These are phyloP conservation scores for Kwoniella europaea DNA, from an alignment of 768 basidiomycete genomes.

Conservation along the genomic window DNA sequence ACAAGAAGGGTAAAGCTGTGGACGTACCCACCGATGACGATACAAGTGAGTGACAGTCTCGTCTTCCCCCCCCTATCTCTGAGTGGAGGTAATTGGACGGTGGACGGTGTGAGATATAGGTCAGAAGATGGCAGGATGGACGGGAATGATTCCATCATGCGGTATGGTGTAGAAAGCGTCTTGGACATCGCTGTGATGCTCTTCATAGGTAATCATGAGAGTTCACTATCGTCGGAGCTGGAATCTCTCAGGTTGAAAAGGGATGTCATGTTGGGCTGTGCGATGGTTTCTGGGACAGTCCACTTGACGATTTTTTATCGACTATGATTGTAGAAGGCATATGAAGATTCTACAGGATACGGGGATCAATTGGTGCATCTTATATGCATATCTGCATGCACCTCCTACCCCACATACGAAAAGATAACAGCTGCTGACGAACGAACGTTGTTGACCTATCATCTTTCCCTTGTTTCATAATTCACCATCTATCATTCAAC, in stretches of 20 bases:
- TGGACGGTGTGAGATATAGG: too few relatives aligned
- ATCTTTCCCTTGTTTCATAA: too few relatives aligned
- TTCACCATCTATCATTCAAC: too few relatives aligned
- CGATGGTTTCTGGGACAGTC: too few relatives aligned
- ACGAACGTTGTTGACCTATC: conserved; percentile 14
- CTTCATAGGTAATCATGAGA: background rate
- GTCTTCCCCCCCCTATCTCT: background rate
- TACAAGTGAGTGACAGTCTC: conserved; percentile 22
- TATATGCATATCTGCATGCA: too few relatives aligned
- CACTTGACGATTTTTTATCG: background rate
- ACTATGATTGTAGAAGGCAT: too few relatives aligned
- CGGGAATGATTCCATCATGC: too few relatives aligned
- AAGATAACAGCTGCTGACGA: conserved; percentile 3
- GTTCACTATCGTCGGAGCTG: background rate
- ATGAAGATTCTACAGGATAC: background rate
- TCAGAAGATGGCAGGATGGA: too few relatives aligned
- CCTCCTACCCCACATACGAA: background rate
- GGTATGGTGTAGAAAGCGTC: too few relatives aligned
- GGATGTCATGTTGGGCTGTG: background rate
- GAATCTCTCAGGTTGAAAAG: background rate
- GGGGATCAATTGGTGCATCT: background rate
- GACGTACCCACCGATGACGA: conserved; percentile 35
- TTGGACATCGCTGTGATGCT: too few relatives aligned
- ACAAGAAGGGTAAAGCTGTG: conserved; percentile 22
- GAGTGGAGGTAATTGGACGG: background rate